Base-by-base conservation (phyloP, 1,284 basidiomycete species). In the Macrocybe sp. region DNA sequence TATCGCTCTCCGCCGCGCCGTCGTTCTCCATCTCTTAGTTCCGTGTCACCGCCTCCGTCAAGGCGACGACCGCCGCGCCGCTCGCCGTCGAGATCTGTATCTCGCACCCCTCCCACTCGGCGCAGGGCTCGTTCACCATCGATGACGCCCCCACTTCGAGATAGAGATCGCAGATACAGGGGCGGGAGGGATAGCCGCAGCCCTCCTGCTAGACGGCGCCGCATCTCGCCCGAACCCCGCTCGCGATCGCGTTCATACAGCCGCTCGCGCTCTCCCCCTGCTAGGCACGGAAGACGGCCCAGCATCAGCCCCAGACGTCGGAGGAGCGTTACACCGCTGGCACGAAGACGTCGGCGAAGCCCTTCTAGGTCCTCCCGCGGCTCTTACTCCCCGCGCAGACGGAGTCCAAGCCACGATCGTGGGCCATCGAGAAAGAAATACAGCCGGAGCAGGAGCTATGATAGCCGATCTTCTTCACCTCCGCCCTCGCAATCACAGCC, bases 191-290 rank as follows among this genome's bases (percentile, higher is more conserved):
- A 70, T 47, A 81, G 78, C 49, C 75, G 78, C 14, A 81, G 79
- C 57, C 83, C 84, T 0, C 81, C 80, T 30, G 63, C 73, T 2
- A 72, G 80, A 6, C 69, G 78, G 36, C 73, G 80, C 42, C 73
- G 79, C 30, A 53, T 71, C 7, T 78, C 80, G 11, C 70, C 70
- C 12, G 41, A 44, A 6, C 38, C 34, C 1, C 63, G 65, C 22
- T 59, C 67, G 2, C 66, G 60, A 4, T 64, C 65, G 53, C 59
- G 51, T 52, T 59, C 64, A 45, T 64, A 62, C 1, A 74, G 70
- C 47, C 71, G 69, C 31, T 75, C 77, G 10, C 67, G 68, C 7
- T 72, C 74, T 10, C 63, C 64, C 14, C 52, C 57, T 2, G 61
- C 62, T 35, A 58, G 63, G 36, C 62, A 62, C 50, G 53, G 52